Percentiles rank a stretch among this genome's conserved stretches.
phyloP scores from a whole-genome alignment of 768 basidiomycete species.

The Hygrocybe punicea region DNA sequence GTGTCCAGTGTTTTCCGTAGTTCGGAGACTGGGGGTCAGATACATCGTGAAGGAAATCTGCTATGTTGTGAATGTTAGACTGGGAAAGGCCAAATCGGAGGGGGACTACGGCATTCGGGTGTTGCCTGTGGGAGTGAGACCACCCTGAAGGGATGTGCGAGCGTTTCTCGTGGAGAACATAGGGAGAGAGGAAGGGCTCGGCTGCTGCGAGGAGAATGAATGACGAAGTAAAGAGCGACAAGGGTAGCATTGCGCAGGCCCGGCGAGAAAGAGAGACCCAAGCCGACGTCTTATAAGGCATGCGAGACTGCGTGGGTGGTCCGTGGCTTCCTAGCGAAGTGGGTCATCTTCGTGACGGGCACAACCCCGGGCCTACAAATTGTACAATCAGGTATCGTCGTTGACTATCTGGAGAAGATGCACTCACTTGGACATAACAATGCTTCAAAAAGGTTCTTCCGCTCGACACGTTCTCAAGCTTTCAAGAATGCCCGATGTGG shows the following conservation, averaged over 20 bases:
- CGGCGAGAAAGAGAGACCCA: too few relatives aligned
- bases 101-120: slow-evolving; percentile 23
- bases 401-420: too few relatives aligned
- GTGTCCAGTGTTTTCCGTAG: slow-evolving; percentile 38
- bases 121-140: slow-evolving; percentile 18
- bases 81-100: slow-evolving; percentile 38
- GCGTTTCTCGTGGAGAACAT: slow-evolving; percentile 28
- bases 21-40: slow-evolving; percentile 35
- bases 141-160: slow-evolving; percentile 9
- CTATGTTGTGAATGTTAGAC: slow-evolving; percentile 29
- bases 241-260: too few relatives aligned
- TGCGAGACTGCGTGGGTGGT: too few relatives aligned
- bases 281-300: too few relatives aligned
- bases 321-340: background rate
- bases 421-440: too few relatives aligned
- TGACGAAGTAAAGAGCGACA: background rate
- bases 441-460: too few relatives aligned
- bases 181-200: background rate
- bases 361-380: too few relatives aligned
- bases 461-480: too few relatives aligned
- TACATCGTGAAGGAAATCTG: slow-evolving; percentile 30
- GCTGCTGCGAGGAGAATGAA: background rate
- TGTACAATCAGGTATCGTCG: too few relatives aligned
- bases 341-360: too few relatives aligned
- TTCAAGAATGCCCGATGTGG: too few relatives aligned